phyloP scores from a whole-genome alignment of 495 filamentous ascomycete species.

The Thermochaetoides thermophila region DNA sequence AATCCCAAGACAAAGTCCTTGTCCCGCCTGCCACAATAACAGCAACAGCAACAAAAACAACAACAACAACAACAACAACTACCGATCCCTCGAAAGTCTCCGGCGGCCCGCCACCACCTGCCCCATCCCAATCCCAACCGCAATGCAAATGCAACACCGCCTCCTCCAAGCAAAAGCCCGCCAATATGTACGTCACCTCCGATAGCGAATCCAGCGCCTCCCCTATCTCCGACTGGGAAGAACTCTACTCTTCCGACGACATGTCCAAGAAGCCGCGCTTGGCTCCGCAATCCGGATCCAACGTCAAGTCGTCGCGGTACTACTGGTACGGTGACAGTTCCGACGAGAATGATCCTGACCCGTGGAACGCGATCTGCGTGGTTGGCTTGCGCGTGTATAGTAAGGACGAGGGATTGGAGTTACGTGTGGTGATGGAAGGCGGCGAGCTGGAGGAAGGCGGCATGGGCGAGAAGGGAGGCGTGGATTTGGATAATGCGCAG shows the following conservation, averaged over 20 bases:
- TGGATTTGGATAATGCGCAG: conserved; percentile 35
- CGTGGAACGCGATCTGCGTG: conserved; percentile 38
- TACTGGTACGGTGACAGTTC: conserved; percentile 26
- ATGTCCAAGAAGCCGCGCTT: conserved; percentile 33
- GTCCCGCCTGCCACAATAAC: conserved; percentile 12
- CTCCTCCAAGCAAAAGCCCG: no score
- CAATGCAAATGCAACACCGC: conserved; percentile 6
- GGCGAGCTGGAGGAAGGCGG: conserved; percentile 33
- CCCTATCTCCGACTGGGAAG: conserved; percentile 36
- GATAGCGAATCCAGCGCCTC: conserved; percentile 35
- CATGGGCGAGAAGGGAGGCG: conserved; percentile 36
- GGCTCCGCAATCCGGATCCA: conserved; percentile 15
- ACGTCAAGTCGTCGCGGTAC: conserved; percentile 15
- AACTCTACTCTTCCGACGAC: conserved; percentile 35
- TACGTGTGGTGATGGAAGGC: conserved; percentile 34
- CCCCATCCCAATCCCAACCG: conserved; percentile 3
- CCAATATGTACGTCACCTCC: conserved; percentile 21
- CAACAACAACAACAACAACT: not conserved
- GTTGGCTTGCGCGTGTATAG: conserved; percentile 36
- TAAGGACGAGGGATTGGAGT: conserved; percentile 30
- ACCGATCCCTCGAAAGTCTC: conserved; percentile 9
- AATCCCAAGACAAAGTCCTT: conserved; percentile 18
- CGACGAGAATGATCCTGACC: conserved; percentile 32
- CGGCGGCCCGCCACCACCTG: conserved; percentile 12
- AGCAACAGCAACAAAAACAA: not conserved